Evolutionary conservation across 768 basidiomycete species (phyloP), one percentile per base, ranked within the genome.

Genomic region (Lactifluus volemus): DNA sequence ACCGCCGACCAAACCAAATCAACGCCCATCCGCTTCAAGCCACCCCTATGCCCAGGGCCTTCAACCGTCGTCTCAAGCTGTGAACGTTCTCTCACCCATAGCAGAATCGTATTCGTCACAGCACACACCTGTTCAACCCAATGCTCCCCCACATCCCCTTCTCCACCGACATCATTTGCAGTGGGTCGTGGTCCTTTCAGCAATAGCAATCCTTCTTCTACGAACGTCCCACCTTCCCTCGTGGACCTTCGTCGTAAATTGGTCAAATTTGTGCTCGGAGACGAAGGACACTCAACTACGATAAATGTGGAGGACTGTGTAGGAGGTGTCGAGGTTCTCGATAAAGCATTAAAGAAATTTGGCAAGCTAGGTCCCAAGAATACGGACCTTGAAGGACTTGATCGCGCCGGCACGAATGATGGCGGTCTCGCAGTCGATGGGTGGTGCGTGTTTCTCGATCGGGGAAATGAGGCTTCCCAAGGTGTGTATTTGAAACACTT

Each of bases 321-420:
- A 1, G 86, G 85, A 30, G 94, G 93, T 9, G 79, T 88, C 2
- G 93, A 98, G 68, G 83, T 98, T 2, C 79, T 98, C 53, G 89
- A 92, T 65, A 85, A 88, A 66, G 94, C 90, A 1, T 76, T 99
- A 63, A 89, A 84, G 70, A 99, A 99, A 73, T 89, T 96, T 66
- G 84, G 84, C 49, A 96, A 93, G 71, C 70, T 80, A 0, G 74
- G 74, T 36, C 65, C 74, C 9, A 77, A 77, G 61, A 75, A 73
- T 55, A 62, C 74, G 1, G 81, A 82, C 8, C 49, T 65, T 3
- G 77, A 80, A 53, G 74, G 75, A 51, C 67, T 76, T 53, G 83
- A 82, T 61, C 77, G 81, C 42, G 79, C 81, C n/a, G 83, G 84
- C 60, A 84, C 80, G 0, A 85, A 85, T 38, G 87, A 90, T 34